phyloP scores from a whole-genome alignment of 768 basidiomycete genomes.

The Ramaria rubella region DNA sequence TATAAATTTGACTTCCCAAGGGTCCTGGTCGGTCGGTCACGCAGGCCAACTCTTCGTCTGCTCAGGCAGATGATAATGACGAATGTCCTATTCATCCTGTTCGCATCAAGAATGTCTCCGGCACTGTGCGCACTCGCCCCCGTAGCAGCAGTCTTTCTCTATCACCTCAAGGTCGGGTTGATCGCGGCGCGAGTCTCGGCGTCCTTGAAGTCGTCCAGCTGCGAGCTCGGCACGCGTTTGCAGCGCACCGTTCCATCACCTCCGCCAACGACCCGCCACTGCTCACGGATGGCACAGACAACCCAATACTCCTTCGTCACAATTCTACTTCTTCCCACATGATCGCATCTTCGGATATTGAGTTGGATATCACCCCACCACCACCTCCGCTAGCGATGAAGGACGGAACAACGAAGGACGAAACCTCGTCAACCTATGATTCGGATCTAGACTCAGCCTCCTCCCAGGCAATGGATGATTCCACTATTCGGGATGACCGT shows the following conservation, averaged over 20 bases:
- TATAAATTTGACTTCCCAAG: constrained; percentile 30
- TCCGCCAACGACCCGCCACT: constrained; percentile 13
- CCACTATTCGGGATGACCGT: background rate
- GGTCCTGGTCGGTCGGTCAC: constrained; percentile 64
- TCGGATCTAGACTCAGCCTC: background rate
- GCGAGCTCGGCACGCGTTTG: constrained; percentile 53
- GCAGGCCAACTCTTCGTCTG: constrained; percentile 54
- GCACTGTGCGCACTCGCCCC: constrained; percentile 29
- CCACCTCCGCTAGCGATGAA: constrained; percentile 14
- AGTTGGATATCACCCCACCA: background rate
- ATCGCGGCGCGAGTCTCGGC: constrained; percentile 36
- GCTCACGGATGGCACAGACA: constrained; percentile 16
- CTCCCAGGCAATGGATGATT: background rate
- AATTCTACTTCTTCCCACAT: constrained; percentile 32
- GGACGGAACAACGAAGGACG: background rate
- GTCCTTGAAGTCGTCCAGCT: constrained; percentile 56
- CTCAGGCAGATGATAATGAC: constrained; percentile 53
- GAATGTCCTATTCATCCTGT: constrained; percentile 35
- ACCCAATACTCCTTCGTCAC: constrained; percentile 36
- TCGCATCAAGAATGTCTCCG: constrained; percentile 13
- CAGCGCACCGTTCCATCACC: constrained; percentile 21
- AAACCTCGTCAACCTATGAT: background rate
- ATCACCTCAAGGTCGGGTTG: constrained; percentile 32
- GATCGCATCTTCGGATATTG: background rate
- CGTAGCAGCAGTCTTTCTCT: constrained; percentile 60